These are phyloP conservation scores for Davidsoniella australis DNA, from an alignment of 2,329 filamentous ascomycete genomes.

Conservation along the genomic window DNA sequence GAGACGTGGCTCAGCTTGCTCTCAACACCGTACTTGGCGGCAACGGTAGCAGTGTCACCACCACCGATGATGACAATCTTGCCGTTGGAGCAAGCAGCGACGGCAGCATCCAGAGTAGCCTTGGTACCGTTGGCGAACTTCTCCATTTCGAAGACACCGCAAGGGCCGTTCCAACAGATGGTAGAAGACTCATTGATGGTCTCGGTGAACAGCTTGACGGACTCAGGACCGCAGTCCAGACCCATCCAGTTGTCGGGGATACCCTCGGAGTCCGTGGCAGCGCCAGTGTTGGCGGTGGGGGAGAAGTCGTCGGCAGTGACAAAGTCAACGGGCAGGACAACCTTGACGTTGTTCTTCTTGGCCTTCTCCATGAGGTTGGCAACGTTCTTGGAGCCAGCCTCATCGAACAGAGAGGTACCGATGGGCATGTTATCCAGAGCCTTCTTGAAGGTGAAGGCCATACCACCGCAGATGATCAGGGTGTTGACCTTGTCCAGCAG, in stretches of 20 bases:
- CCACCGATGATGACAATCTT: conserved; percentile 98
- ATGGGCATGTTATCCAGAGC: conserved; percentile 83
- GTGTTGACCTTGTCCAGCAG: conserved; percentile 94
- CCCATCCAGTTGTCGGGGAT: conserved; percentile 98
- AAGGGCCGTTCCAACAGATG: conserved; percentile 98
- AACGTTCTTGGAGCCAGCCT: conserved; percentile 85
- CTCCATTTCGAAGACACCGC: conserved; percentile 94
- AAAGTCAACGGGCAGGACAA: conserved; percentile 89
- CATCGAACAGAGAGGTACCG: conserved; percentile 81
- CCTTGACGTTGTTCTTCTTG: conserved; percentile 87
- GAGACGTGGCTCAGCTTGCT: conserved; percentile 96
- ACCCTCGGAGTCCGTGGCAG: conserved; percentile 64
- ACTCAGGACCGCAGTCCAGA: conserved; percentile 84
- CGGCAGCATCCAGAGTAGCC: conserved; percentile 74
- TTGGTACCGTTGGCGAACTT: conserved; percentile 88
- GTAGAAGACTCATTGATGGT: conserved; percentile 81
- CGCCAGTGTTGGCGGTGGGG: conserved; percentile 63
- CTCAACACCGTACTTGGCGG: conserved; percentile 92
- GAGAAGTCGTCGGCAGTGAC: conserved; percentile 91
- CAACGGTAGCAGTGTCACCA: conserved; percentile 94
- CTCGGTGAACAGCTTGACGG: conserved; percentile 70
- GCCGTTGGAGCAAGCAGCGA: conserved; percentile 61
- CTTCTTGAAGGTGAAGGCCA: conserved; percentile 99
- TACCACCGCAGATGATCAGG: conserved; percentile 88
- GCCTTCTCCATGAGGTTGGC: conserved; percentile 81